Conservation (phyloP, 352 stramenopile genomes). For the Globisporangium alternatum region DNA sequence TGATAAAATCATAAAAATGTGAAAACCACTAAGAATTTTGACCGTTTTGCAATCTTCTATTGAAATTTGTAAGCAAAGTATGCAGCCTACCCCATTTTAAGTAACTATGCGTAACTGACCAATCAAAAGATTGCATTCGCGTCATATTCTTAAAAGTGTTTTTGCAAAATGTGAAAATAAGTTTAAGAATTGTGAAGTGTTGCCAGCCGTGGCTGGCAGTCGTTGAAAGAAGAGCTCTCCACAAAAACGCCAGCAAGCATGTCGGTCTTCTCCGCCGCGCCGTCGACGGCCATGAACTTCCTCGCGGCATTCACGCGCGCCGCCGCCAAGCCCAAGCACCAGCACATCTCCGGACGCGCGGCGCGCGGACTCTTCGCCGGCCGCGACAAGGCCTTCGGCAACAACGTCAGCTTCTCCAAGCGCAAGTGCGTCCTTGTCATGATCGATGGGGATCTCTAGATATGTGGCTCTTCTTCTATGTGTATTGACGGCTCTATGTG, state of each 20-base stretch:
- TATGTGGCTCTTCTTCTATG: not conserved
- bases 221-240: not conserved
- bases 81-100: too few species aligned
- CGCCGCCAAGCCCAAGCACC: slow-evolving; percentile 30
- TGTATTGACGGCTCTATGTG: not conserved
- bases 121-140: too few species aligned
- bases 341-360: slow-evolving; percentile 76
- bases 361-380: slow-evolving; percentile 91
- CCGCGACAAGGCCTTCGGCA: slow-evolving; percentile 92
- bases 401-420: slow-evolving; percentile 94
- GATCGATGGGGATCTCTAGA: too few species aligned
- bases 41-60: too few species aligned
- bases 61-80: too few species aligned
- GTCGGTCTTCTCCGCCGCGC: slow-evolving; percentile 31
- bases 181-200: too few species aligned
- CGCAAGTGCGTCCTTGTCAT: slow-evolving; percentile 53
- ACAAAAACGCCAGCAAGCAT: slow-evolving; percentile 13
- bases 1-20: too few species aligned
- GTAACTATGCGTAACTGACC: too few species aligned
- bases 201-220: slow-evolving; percentile 1
- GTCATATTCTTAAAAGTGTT: too few species aligned
- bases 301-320: slow-evolving; percentile 62
- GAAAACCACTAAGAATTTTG: too few species aligned
- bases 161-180: too few species aligned
- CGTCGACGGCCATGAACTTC: slow-evolving; percentile 41